Evolutionary conservation across 345 rosid species (phyloP), one percentile per base, ranked within the genome.

Genomic region (Boechera stricta): DNA sequence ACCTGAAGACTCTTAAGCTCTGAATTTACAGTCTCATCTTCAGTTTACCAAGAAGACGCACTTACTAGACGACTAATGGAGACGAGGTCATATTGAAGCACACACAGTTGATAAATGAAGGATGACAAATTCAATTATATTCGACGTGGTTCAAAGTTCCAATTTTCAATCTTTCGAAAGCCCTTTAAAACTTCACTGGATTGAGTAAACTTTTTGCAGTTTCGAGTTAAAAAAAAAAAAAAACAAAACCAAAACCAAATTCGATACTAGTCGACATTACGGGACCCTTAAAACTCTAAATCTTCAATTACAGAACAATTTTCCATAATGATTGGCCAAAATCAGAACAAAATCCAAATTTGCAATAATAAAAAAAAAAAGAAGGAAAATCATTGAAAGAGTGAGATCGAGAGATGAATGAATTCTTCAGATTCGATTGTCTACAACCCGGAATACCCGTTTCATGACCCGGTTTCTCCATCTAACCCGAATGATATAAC

Each of bases 341-440:
- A 61, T 15, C 48, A 51, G 6, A 48, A 53, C 54, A 61, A 64
- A 16, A 59, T 28, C 61, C 67, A 62, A 41, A 62, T 5, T 28
- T 11, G 66, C 66, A 48, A 61, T 21, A 51, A 0, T 10, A 36
- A 2, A 21, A 21, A 21, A 21, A 21, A 21, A 21, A 1, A 21
- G 0, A 28, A 28, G 29, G 29, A 28, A 2, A 2, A 2, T 28
- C 29, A n/a, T 13, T 6, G n/a, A n/a, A n/a, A n/a, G n/a, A n/a
- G n/a, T n/a, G 85, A 59, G 87, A 84, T 28, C 84, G 88, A 77
- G n/a, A n/a, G n/a, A n/a, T 87, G 83, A 89, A 91, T 11, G 88
- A 85, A 55, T 78, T 83, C 59, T 74, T 73, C 72, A 89, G 71
- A 84, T 83, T 78, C 52, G 72, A 78, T 73, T 83, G 86, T 61